Percentiles rank a stretch among this genome's conserved stretches.
Evolutionary conservation across 2,329 filamentous ascomycete species (phyloP).

Genomic region (Fusarium floridanum): DNA sequence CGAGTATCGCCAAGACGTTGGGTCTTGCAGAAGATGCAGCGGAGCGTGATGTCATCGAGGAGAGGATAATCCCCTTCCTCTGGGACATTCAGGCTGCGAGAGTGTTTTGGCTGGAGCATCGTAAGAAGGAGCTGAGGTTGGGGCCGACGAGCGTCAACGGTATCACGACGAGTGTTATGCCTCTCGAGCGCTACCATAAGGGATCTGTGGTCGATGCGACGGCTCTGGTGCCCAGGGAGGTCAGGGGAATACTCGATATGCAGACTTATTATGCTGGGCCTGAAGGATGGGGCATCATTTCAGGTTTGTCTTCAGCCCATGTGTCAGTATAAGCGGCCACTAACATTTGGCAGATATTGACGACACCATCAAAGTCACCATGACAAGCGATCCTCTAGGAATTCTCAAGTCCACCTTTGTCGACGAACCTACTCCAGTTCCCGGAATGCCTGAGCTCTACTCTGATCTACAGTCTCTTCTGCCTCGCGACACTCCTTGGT

Average conservation of each 20-base stretch:
- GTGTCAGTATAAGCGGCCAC: not conserved
- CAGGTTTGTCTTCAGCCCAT: slow-evolving; percentile 60
- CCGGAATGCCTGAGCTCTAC: slow-evolving; percentile 90
- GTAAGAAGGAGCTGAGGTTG: slow-evolving; percentile 63
- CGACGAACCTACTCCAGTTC: slow-evolving; percentile 76
- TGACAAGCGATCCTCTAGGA: slow-evolving; percentile 82
- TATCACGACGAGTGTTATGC: slow-evolving; percentile 74
- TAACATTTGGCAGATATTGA: slow-evolving; percentile 76
- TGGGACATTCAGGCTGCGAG: slow-evolving; percentile 80
- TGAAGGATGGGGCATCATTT: slow-evolving; percentile 87
- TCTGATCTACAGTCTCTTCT: slow-evolving; percentile 68
- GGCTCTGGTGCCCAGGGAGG: slow-evolving; percentile 64
- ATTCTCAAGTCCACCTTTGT: slow-evolving; percentile 89
- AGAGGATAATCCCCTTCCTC: slow-evolving; percentile 81
- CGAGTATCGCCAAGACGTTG: slow-evolving; percentile 76
- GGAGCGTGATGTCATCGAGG: slow-evolving; percentile 70
- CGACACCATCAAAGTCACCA: slow-evolving; percentile 93
- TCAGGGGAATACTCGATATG: slow-evolving; percentile 70
- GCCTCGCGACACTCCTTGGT: slow-evolving; percentile 77
- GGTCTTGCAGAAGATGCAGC: slow-evolving; percentile 73
- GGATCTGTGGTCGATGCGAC: slow-evolving; percentile 61
- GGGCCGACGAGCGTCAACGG: slow-evolving; percentile 80
- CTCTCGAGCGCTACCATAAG: slow-evolving; percentile 61
- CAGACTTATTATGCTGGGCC: slow-evolving; percentile 80
- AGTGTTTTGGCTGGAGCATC: slow-evolving; percentile 74